Percentiles rank a stretch among this genome's conserved stretches.
Conservation (phyloP, 2,329 filamentous ascomycete species). For the Epichloe hybrida region DNA sequence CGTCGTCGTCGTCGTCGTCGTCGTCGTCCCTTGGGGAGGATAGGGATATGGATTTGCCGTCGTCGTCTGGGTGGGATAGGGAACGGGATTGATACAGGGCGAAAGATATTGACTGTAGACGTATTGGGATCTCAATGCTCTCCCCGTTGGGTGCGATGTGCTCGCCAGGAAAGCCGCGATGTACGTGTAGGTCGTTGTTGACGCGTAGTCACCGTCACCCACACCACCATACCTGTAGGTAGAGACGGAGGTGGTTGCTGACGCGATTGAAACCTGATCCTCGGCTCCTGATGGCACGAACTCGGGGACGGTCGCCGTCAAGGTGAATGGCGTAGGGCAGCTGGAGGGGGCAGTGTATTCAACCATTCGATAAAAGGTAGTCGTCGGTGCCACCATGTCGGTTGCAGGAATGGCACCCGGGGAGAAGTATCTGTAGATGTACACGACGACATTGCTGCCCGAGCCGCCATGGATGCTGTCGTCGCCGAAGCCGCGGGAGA, state of each 20-base stretch:
- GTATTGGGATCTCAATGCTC: constrained; percentile 1
- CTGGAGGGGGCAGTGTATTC: constrained; percentile 14
- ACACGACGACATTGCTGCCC: too few relatives aligned
- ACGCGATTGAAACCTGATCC: constrained; percentile 5
- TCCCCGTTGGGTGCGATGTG: constrained; percentile 3
- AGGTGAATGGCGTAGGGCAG: constrained; percentile 16
- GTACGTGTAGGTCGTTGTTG: constrained; percentile 1
- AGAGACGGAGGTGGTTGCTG: not conserved
- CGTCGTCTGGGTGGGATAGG: too few relatives aligned
- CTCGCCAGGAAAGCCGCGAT: constrained; percentile 9
- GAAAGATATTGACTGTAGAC: constrained; percentile 10
- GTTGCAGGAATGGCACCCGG: not conserved
- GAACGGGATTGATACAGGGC: constrained; percentile 8
- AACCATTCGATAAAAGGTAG: constrained; percentile 8
- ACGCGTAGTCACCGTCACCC: too few relatives aligned
- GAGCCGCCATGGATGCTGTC: too few relatives aligned
- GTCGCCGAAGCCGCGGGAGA: too few relatives aligned
- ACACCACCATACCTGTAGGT: not conserved
- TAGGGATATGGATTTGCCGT: not conserved
- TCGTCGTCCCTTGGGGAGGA: not conserved
- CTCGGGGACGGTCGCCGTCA: constrained; percentile 8
- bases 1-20: too few relatives aligned
- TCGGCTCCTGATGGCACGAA: constrained; percentile 5
- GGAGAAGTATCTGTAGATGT: not conserved
- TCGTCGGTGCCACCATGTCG: not conserved